Base-by-base conservation (phyloP, 2,329 filamentous ascomycete species). In the Diaporthe ampelina region DNA sequence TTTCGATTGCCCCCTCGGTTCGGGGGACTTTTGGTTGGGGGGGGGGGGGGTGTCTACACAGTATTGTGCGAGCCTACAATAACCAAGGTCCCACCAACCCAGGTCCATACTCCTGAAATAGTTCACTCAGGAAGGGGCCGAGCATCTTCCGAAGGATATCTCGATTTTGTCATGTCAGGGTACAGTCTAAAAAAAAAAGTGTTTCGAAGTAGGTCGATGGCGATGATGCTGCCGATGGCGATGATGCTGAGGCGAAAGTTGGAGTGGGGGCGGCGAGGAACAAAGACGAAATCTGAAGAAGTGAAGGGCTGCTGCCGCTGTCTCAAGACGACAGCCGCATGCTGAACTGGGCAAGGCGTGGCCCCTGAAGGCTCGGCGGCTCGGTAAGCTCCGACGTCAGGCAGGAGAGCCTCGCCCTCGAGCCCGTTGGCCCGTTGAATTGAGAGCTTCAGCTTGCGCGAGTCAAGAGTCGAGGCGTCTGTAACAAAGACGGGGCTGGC, bases 271-370 rank as follows among this genome's bases (percentile, higher is more conserved):
- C 54, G 26, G 35, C 45, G 32, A 59, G n/a, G n/a, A 37, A 57
- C 56, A 40, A n/a, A 17, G 10, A 29, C 37, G 56, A 29, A 72
- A 40, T 50, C 58, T 50, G 58, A 72, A 61, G 69, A 56, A 70
- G 56, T 74, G 45, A 48, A 63, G 69, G 58, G 73, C 37, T 48
- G 73, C 43, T 74, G 67, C 50, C 29, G 32, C 32, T 74, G 73
- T 74, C 73, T 74, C 73, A 72, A 40, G 69, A 74, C 56, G 45
- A 65, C 35, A 67, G 69, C 58, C 50, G 63, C 72, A 73, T 58
- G 57, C 73, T 61, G 17, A 26, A 58, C 32, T 48, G 40, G 50
- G 58, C 56, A 59, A 59, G 58, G 58, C 68, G 56, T 15, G 43
- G 58, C 58, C 69, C 59, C 69, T 61, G 45, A 45, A 35, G 32